Evolutionary conservation across 768 basidiomycete species (phyloP), one percentile per base, ranked within the genome.

Genomic region (Panaeolus cyanescens): DNA sequence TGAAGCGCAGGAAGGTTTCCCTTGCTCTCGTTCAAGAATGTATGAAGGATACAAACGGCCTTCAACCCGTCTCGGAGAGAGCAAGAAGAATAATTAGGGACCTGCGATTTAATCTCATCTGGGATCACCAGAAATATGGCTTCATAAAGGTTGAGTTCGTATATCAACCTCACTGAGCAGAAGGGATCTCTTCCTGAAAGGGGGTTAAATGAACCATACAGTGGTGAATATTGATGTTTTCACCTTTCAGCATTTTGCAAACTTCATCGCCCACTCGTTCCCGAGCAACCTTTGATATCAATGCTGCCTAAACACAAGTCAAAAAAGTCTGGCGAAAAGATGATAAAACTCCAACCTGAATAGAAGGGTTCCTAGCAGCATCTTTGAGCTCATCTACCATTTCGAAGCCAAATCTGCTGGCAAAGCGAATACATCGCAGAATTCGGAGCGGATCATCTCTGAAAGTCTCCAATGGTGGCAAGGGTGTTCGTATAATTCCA

Each of bases 201-300:
- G 40, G 13, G 37, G 19, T 56, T 28, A 59, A 20, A 31, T 32
- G 33, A 32, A 36, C 9, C 7, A 3, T 34, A 22, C 17, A 22
- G 25, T 31, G 12, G 31, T 17, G 57, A 19, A 34, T 39, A 22
- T 56, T 22, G 57, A 62, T 31, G n/a, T 56, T 36, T 54, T 22
- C 50, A 90, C 96, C 90, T 79, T 88, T 88, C 71, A 99, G 82
- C 92, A 98, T 99, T 73, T 99, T 99, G 63, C 91, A 85, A 13
- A 99, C 68, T 73, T 99, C 97, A 63, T 91, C 91, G 0, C 96
- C 96, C 5, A 95, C 86, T 17, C 97, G 85, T 76, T 99, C 97
- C 56, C 93, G 85, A 32, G 91, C 90, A 50, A 99, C 92, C 71
- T 98, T 97, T 1, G 79, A 80, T 9, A 85, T 77, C 15, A 97